Percentiles rank a stretch among this genome's conserved stretches.
Conservation (phyloP, 192 early-diverging fungal genomes). For the Geranomyces michiganensis region DNA sequence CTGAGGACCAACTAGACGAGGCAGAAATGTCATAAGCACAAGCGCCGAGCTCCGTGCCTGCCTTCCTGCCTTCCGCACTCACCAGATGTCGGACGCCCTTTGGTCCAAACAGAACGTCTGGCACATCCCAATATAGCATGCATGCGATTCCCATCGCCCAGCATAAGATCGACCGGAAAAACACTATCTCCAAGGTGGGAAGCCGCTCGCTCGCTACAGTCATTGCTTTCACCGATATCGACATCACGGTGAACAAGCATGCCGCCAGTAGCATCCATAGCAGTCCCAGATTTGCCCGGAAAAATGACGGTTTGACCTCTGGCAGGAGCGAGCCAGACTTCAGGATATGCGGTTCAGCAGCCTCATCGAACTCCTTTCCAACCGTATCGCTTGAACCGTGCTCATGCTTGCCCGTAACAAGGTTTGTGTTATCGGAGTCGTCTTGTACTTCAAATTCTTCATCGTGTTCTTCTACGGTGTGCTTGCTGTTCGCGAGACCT, state of each 20-base stretch:
- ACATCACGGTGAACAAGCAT: conserved; percentile 30
- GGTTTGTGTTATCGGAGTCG: background rate
- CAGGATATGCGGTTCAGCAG: background rate
- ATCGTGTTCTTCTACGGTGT: background rate
- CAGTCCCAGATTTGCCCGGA: conserved; percentile 31
- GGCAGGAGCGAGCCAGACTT: conserved; percentile 4
- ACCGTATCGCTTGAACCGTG: background rate
- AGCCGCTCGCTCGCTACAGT: conserved; percentile 16
- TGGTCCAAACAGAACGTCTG: conserved; percentile 22
- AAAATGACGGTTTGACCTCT: background rate
- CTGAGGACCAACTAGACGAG: conserved; percentile 19
- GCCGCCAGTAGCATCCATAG: conserved; percentile 36
- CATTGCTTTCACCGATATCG: conserved; percentile 33
- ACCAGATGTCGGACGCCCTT: conserved; percentile 27
- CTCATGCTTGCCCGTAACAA: conserved; percentile 3
- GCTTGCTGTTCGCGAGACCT: background rate
- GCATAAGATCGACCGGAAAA: conserved; percentile 20
- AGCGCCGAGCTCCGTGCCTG: too few species aligned
- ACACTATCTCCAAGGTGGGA: conserved; percentile 34
- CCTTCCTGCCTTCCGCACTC: background rate
- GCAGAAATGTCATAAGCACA: background rate
- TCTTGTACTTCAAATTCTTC: background rate
- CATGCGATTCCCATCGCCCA: conserved; percentile 16
- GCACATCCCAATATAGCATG: conserved; percentile 28
- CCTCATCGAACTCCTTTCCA: background rate